A percentile compares a stretch with the other conserved stretches of the same genome.
These are phyloP conservation scores for Penicillium maclennaniae DNA, from an alignment of 495 filamentous ascomycete species.

Conservation along the genomic window DNA sequence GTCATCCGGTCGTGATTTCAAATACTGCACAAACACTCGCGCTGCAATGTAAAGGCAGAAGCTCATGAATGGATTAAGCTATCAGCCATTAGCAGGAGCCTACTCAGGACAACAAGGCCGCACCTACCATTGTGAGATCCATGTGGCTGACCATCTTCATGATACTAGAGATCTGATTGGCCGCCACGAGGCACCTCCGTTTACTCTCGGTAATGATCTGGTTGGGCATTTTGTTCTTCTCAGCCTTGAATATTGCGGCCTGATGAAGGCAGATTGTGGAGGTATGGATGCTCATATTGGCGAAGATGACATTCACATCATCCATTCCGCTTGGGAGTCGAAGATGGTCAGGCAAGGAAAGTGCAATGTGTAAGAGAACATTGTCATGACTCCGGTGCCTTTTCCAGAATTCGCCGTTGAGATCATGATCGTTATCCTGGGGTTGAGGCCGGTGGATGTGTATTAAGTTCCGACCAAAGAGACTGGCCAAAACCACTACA, in stretches of 20 bases:
- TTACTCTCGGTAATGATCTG: constrained; percentile 84
- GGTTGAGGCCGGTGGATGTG: constrained; percentile 88
- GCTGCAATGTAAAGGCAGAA: constrained; percentile 96
- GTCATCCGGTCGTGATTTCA: constrained; percentile 85
- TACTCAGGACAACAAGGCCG: background rate
- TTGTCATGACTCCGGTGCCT: constrained; percentile 87
- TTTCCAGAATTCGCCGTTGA: constrained; percentile 96
- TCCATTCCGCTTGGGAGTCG: constrained; percentile 72
- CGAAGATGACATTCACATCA: constrained; percentile 86
- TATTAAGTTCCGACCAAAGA: constrained; percentile 91
- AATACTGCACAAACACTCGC: constrained; percentile 91
- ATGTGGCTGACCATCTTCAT: constrained; percentile 94
- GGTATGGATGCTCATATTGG: constrained; percentile 95
- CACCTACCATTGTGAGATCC: constrained; percentile 76
- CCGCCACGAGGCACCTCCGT: constrained; percentile 86
- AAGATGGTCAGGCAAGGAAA: constrained; percentile 78
- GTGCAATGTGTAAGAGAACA: constrained; percentile 78
- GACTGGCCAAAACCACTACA: constrained; percentile 75
- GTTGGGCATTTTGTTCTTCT: constrained; percentile 76
- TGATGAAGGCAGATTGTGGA: constrained; percentile 97
- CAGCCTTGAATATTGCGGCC: constrained; percentile 95
- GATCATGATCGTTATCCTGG: constrained; percentile 79
- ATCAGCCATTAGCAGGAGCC: constrained; percentile 23
- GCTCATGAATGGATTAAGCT: constrained; percentile 96
- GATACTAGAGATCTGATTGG: constrained; percentile 90